A percentile compares a stretch with the other conserved stretches of the same genome.
Conservation (phyloP, 371 early-diverging fungal species). For the Polyrhizophydium stewartii region DNA sequence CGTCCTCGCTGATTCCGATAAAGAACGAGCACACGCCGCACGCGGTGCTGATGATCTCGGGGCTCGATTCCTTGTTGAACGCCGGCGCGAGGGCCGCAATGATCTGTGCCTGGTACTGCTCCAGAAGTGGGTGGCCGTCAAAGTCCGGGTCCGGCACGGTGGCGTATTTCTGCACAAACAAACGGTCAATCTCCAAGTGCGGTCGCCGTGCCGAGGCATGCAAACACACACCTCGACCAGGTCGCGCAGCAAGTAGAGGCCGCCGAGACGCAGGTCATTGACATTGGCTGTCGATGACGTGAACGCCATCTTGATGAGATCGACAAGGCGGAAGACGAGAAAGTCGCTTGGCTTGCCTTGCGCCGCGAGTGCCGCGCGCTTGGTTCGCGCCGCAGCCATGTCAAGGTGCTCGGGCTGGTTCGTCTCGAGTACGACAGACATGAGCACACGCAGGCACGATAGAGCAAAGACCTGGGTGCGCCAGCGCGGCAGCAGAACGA, state of each 20-base stretch:
- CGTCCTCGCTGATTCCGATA: slow-evolving; percentile 76
- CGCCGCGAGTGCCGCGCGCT: slow-evolving; percentile 42
- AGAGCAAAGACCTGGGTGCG: slow-evolving; percentile 81
- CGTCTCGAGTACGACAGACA: slow-evolving; percentile 55
- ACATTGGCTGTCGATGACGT: slow-evolving; percentile 81
- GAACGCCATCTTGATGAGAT: slow-evolving; percentile 81
- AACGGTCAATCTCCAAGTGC: slow-evolving; percentile 3
- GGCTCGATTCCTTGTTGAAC: slow-evolving; percentile 70
- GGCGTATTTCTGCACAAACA: slow-evolving; percentile 49
- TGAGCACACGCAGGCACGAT: slow-evolving; percentile 64
- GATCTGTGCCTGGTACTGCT: slow-evolving; percentile 89
- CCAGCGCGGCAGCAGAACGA: slow-evolving; percentile 77
- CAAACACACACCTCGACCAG: slow-evolving; percentile 51
- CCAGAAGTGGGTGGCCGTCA: slow-evolving; percentile 71
- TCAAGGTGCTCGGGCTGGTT: slow-evolving; percentile 66
- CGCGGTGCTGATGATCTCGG: slow-evolving; percentile 73
- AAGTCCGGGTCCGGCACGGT: slow-evolving; percentile 73
- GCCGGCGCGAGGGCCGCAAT: slow-evolving; percentile 85
- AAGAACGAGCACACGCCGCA: slow-evolving; percentile 82
- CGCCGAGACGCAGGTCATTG: slow-evolving; percentile 72
- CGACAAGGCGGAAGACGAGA: slow-evolving; percentile 70
- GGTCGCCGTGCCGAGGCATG: background rate
- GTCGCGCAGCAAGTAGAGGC: slow-evolving; percentile 65
- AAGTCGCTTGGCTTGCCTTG: slow-evolving; percentile 56
- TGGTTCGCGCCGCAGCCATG: slow-evolving; percentile 57